phyloP scores from a whole-genome alignment of 306 rosid species.

The Cotoneaster glaucophyllus region DNA sequence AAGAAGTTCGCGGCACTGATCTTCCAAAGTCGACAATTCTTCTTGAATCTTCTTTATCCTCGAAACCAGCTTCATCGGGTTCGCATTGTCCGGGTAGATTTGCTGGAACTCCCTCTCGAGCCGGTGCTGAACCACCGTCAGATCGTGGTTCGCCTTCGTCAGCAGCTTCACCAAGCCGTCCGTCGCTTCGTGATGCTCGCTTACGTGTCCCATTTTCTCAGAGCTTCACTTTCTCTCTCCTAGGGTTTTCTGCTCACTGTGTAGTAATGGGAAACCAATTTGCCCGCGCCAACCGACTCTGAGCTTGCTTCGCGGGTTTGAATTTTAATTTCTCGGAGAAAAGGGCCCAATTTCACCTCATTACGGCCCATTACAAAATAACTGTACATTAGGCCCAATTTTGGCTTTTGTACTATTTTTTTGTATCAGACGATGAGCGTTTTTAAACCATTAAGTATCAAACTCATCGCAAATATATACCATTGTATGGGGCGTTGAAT shows the following conservation, averaged over 20 bases:
- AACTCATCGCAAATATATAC: no score
- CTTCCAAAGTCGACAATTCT: constrained; percentile 57
- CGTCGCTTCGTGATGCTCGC: constrained; percentile 56
- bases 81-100: constrained; percentile 70
- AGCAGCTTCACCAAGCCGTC: constrained; percentile 62
- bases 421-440: no score
- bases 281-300: neutral
- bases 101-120: constrained; percentile 82
- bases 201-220: constrained; percentile 35
- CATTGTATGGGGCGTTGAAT: no score
- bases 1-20: constrained; percentile 72
- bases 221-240: neutral
- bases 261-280: neutral
- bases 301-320: neutral
- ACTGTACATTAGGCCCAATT: neutral
- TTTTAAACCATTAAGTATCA: no score
- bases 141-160: constrained; percentile 78
- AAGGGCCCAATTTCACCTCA: neutral
- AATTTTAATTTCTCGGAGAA: neutral
- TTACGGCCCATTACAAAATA: neutral
- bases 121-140: constrained; percentile 40
- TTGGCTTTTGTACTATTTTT: no score
- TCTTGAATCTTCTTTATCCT: constrained; percentile 73
- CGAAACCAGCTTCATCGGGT: constrained; percentile 78
- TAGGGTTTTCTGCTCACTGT: constrained; percentile 5